Conservation (phyloP, 441 rosid genomes). For the Euphorbia schlechtendalii region DNA sequence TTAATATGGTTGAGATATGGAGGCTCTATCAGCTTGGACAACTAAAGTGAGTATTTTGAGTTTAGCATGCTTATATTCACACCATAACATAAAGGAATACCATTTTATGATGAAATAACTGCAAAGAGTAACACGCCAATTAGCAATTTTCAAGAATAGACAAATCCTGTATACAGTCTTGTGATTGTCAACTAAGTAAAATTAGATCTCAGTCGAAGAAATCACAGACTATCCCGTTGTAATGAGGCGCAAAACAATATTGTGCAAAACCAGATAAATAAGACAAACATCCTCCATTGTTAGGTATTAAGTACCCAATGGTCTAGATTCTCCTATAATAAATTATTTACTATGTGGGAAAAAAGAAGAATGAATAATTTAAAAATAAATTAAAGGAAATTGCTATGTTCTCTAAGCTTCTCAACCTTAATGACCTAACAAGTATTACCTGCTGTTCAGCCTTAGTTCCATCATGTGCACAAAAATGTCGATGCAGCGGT, state of each 20-base stretch:
- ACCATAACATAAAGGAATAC: neutral
- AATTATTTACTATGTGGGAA: too few species aligned
- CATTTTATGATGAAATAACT: neutral
- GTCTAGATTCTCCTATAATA: too few species aligned
- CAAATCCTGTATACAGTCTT: neutral
- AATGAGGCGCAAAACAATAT: too few species aligned
- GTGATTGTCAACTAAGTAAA: neutral
- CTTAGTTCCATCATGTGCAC: constrained; percentile 99
- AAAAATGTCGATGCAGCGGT: constrained; percentile 93
- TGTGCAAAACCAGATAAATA: too few species aligned
- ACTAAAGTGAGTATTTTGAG: neutral
- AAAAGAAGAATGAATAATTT: too few species aligned
- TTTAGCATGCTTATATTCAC: neutral
- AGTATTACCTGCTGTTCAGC: constrained; percentile 69
- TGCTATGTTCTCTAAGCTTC: too few species aligned
- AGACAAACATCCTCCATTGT: too few species aligned
- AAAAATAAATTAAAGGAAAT: too few species aligned
- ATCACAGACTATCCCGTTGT: too few species aligned
- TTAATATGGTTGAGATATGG: neutral
- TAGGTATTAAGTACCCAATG: too few species aligned
- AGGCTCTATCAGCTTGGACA: neutral
- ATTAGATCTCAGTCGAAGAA: neutral
- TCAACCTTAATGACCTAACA: constrained; percentile 2
- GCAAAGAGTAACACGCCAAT: too few species aligned
- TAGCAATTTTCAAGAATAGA: too few species aligned